Conservation (phyloP, 208 protist species). For the Acanthamoeba sp. region DNA sequence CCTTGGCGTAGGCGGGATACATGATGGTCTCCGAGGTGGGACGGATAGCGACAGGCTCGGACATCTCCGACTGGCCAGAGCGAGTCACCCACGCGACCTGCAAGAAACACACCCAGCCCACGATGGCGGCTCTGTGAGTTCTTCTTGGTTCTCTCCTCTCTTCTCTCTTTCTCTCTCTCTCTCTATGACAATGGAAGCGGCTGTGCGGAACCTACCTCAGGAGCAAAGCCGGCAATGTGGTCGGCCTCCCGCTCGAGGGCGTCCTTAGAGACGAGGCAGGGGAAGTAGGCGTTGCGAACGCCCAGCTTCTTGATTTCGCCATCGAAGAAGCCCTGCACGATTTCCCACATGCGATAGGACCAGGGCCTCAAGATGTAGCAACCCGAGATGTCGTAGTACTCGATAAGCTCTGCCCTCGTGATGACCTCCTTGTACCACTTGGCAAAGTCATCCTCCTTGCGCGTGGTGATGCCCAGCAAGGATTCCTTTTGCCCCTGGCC, state of each 20-base stretch:
- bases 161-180: no score
- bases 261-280: slow-evolving; percentile 96
- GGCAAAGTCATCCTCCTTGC: slow-evolving; percentile 95
- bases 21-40: slow-evolving; percentile 99
- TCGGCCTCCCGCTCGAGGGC: slow-evolving; percentile 97
- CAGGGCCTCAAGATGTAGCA: slow-evolving; percentile 99
- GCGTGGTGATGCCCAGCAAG: slow-evolving; percentile 93
- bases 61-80: slow-evolving; percentile 88
- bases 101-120: no score
- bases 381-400: slow-evolving; percentile 99
- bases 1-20: slow-evolving; percentile 98
- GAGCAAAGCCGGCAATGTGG: slow-evolving; percentile 99
- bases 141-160: no score
- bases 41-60: slow-evolving; percentile 98
- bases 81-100: slow-evolving; percentile 94
- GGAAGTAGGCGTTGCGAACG: slow-evolving; percentile 98
- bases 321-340: slow-evolving; percentile 93
- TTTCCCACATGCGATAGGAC: slow-evolving; percentile 98
- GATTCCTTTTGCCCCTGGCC: slow-evolving; percentile 54
- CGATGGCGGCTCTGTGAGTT: no score
- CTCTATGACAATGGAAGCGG: neutral
- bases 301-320: slow-evolving; percentile 94
- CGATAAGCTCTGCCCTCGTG: slow-evolving; percentile 98
- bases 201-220: slow-evolving; percentile 93
- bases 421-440: slow-evolving; percentile 98